Evolutionary conservation across 768 basidiomycete species (phyloP), one percentile per base, ranked within the genome.

Genomic region (Trametes cinnabarina): DNA sequence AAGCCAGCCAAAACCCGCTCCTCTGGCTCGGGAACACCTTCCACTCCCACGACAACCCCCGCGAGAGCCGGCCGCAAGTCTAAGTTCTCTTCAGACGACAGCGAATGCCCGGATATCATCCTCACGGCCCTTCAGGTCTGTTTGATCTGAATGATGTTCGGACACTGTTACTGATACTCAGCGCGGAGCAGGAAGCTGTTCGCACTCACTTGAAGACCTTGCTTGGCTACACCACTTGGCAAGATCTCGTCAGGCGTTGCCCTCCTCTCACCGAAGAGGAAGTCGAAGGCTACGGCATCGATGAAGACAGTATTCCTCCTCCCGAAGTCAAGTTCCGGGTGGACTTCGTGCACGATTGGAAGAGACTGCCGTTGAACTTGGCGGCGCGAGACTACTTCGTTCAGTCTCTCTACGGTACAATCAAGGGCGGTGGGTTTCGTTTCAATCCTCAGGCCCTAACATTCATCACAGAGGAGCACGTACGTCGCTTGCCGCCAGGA

Each of bases 301-400:
- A 32, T 32, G 30, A 32, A 6, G 30, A 32, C 30, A 32, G 30
- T 11, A 32, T 32, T 32, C 30, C 30, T 32, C 30, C 30, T 32
- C 30, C 30, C 11, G 39, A 40, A 19, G 19, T 15, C 19, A 40
- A 14, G 5, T 40, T 40, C 17, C 39, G 39, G 12, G 39, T 51
- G 37, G 49, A 51, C 49, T 51, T 51, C 49, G 15, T 51, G 2
- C 49, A 51, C 9, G 49, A 51, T 7, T 51, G 49, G 49, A 51
- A 51, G 26, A 3, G 49, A 20, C 11, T n/a, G 3, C 37, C 49
- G 2, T 25, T 51, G 35, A 51, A 51, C 12, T 25, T 51, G 2
- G 11, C 11, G 2, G 48, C 56, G 15, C 48, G 48, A 7, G 28
- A 41, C 11, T 1, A 43, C 22, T 57, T 51, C 22, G 17, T 44